Percentiles rank a stretch among this genome's conserved stretches.
Evolutionary conservation across 108 stramenopile genomes (phyloP).

Genomic region (Skeletonema grethae): DNA sequence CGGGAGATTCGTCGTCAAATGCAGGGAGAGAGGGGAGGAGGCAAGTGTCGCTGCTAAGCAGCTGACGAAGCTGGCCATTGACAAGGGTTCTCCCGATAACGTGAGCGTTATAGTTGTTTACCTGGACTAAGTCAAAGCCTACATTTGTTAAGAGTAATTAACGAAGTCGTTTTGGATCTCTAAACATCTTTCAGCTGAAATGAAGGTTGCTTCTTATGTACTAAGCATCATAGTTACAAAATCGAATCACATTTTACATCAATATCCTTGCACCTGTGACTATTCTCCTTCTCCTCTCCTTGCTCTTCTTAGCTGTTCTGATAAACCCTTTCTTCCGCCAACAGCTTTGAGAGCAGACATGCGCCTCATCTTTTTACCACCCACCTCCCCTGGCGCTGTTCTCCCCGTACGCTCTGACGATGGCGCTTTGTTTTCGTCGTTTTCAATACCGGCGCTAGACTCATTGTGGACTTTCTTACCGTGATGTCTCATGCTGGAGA

Average conservation of each 20-base stretch:
- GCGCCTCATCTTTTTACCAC: slow-evolving; percentile 13
- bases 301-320: slow-evolving; percentile 19
- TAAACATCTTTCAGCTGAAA: too few relatives aligned
- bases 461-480: not conserved
- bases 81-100: slow-evolving; percentile 82
- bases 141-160: too few relatives aligned
- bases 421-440: not conserved
- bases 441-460: not conserved
- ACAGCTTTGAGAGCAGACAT: slow-evolving; percentile 15
- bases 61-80: slow-evolving; percentile 61
- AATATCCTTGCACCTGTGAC: not conserved
- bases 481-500: not conserved
- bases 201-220: too few relatives aligned
- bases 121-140: slow-evolving; percentile 29
- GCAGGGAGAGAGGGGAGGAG: slow-evolving; percentile 46
- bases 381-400: not conserved
- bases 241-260: not conserved
- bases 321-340: slow-evolving; percentile 21
- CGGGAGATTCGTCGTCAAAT: slow-evolving; percentile 54
- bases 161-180: too few relatives aligned
- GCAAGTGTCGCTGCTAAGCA: slow-evolving; percentile 68
- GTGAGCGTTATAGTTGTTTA: slow-evolving; percentile 74
- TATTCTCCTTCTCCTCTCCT: slow-evolving; percentile 8
- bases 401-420: not conserved
- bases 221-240: too few relatives aligned